Evolutionary conservation across 495 filamentous ascomycete species (phyloP).

Genomic region (Acidomyces sp.): DNA sequence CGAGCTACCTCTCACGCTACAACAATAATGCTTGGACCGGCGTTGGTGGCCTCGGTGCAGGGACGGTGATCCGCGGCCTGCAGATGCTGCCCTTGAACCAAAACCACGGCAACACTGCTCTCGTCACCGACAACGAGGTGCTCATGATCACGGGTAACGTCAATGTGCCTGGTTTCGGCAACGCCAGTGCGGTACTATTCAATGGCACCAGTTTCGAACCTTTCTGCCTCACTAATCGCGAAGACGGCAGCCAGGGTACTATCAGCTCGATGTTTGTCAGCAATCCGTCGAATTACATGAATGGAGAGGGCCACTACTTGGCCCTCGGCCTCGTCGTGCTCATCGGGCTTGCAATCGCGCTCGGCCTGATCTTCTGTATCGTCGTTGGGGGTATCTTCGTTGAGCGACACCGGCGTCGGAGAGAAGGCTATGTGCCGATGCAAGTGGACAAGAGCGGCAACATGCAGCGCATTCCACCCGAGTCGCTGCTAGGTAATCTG

Average conservation of each 20-base stretch:
- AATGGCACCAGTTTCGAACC: constrained; percentile 67
- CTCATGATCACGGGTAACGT: constrained; percentile 78
- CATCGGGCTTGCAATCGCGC: constrained; percentile 79
- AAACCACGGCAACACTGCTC: constrained; percentile 48
- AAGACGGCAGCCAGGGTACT: constrained; percentile 49
- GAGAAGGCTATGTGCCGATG: constrained; percentile 76
- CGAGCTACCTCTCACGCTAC: constrained; percentile 64
- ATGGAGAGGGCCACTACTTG: constrained; percentile 41
- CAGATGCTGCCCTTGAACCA: constrained; percentile 61
- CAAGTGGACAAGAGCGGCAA: constrained; percentile 56
- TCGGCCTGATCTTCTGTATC: constrained; percentile 76
- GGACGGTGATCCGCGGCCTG: constrained; percentile 58
- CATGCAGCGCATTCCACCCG: constrained; percentile 68
- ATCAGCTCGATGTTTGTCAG: constrained; percentile 63
- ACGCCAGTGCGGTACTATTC: constrained; percentile 75
- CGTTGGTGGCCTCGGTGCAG: constrained; percentile 44
- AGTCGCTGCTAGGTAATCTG: constrained; percentile 54
- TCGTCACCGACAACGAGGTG: constrained; percentile 51
- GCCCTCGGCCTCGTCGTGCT: constrained; percentile 80
- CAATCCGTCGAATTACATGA: constrained; percentile 12
- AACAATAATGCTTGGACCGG: constrained; percentile 42
- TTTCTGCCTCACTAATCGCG: constrained; percentile 61
- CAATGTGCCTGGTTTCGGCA: constrained; percentile 59
- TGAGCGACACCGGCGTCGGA: constrained; percentile 68
- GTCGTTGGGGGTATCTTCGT: constrained; percentile 72